Base-by-base conservation (phyloP, 441 rosid genomes). In the Bruguiera hainesii region DNA sequence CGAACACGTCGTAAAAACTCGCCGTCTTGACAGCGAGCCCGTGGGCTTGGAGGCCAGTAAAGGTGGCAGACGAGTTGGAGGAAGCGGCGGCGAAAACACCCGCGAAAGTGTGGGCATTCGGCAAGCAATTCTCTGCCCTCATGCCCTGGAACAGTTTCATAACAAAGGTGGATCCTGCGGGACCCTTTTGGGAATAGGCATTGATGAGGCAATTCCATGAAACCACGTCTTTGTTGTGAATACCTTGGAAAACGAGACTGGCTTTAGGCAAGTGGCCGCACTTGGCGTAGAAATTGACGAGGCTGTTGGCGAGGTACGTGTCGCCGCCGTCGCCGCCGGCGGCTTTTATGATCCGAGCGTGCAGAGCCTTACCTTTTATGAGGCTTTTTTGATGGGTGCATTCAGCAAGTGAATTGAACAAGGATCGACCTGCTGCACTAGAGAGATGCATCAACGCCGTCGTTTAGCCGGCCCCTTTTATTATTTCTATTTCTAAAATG, bases 141-240 rank as follows among this genome's bases (percentile, higher is more conserved):
- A 90, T 90, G 61, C 80, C 78, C 46, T 64, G 83, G 67, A 90
- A 86, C 4, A 90, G 76, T 59, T 80, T 76, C 87, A 88, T 74
- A 60, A 82, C 89, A 26, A 57, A 18, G 52, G 48, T 42, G 23
- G 87, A 73, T 33, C 84, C 81, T 16, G 71, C n/a, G 7, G 76
- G 26, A 4, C 90, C 89, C 69, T 75, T 75, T 76, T 79, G 91
- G 15, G 91, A 82, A 76, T 83, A 85, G 18, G 83, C 92, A 75
- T 86, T 90, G 71, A 93, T 87, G 75, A 93, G 88, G 71, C 85
- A 87, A 67, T 88, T 93, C 93, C 93, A 89, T 5, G 96, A 88
- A 51, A 86, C 84, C 2, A 87, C 84, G 69, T 87, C 97, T 73
- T 76, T 89, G 71, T 75, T 56, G 26, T 29, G 64, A 62, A 89